Percentiles rank a stretch among this genome's conserved stretches.
Evolutionary conservation across 2,329 filamentous ascomycete genomes (phyloP).

Genomic region (Cytospora leucostoma): DNA sequence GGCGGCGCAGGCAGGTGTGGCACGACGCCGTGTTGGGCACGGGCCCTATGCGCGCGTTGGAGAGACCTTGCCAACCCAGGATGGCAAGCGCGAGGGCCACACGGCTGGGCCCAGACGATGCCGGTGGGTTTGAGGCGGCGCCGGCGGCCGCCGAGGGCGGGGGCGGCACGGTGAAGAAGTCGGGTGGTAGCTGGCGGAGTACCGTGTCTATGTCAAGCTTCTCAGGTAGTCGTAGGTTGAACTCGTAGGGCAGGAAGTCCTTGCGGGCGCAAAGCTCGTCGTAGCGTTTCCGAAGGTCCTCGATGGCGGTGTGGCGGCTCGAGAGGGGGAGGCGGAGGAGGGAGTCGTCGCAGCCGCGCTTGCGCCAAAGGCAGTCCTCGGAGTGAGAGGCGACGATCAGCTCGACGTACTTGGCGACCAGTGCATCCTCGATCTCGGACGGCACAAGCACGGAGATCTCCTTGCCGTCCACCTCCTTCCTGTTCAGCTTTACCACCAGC

Average conservation of each 20-base stretch:
- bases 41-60: slow-evolving; percentile 54
- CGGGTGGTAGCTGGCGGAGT: slow-evolving; percentile 51
- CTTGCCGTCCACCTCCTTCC: slow-evolving; percentile 57
- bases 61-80: slow-evolving; percentile 74
- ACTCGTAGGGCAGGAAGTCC: slow-evolving; percentile 61
- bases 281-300: slow-evolving; percentile 64
- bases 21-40: slow-evolving; percentile 77
- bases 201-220: slow-evolving; percentile 53
- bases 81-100: slow-evolving; percentile 69
- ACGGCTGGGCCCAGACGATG: slow-evolving; percentile 48
- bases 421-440: slow-evolving; percentile 66
- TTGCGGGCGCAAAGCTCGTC: slow-evolving; percentile 58
- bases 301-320: slow-evolving; percentile 60
- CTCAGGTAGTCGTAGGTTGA: slow-evolving; percentile 60
- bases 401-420: slow-evolving; percentile 75
- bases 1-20: slow-evolving; percentile 79
- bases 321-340: slow-evolving; percentile 64
- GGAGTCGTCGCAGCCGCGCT: slow-evolving; percentile 77
- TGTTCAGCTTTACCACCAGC: slow-evolving; percentile 76
- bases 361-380: slow-evolving; percentile 83
- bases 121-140: slow-evolving; percentile 31
- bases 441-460: slow-evolving; percentile 55
- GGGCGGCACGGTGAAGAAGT: slow-evolving; percentile 55
- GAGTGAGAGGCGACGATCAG: slow-evolving; percentile 75
- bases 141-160: slow-evolving; percentile 35